A percentile compares a stretch with the other conserved stretches of the same genome.
phyloP scores from a whole-genome alignment of 2,329 filamentous ascomycete genomes.

The Penicillium sp. region DNA sequence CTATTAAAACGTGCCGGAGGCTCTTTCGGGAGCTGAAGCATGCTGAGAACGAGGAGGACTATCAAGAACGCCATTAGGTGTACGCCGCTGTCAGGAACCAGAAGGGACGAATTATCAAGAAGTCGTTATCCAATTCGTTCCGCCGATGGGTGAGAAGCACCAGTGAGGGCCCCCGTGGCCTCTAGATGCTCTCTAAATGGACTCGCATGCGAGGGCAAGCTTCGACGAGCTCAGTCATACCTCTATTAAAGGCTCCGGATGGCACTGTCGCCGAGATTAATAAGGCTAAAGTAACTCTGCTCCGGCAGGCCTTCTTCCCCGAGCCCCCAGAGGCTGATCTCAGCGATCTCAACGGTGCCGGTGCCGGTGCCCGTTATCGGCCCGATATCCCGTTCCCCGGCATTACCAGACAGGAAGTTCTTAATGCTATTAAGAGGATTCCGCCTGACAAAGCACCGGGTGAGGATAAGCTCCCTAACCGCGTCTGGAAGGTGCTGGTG shows the following conservation, averaged over 20 bases:
- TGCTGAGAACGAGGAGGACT: not conserved
- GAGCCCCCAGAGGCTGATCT: not conserved
- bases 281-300: not conserved
- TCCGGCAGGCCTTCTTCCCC: too few species aligned
- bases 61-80: not conserved
- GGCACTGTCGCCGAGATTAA: not conserved
- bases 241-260: not conserved
- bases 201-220: not conserved
- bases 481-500: too few species aligned
- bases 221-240: conserved; percentile 2
- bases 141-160: not conserved
- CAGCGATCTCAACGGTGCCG: too few species aligned
- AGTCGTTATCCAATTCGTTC: not conserved
- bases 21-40: not conserved
- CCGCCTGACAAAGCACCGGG: conserved; percentile 13
- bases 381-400: not conserved
- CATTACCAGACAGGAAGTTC: conserved; percentile 7
- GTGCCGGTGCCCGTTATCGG: too few species aligned
- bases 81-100: too few species aligned
- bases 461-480: conserved; percentile 9
- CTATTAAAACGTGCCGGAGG: too few species aligned
- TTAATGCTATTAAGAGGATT: conserved; percentile 1
- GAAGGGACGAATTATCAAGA: too few species aligned
- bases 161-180: not conserved
- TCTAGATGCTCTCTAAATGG: conserved; percentile 5